These are phyloP conservation scores for Xylaria flabelliformis DNA, from an alignment of 495 filamentous ascomycete species.

Conservation along the genomic window DNA sequence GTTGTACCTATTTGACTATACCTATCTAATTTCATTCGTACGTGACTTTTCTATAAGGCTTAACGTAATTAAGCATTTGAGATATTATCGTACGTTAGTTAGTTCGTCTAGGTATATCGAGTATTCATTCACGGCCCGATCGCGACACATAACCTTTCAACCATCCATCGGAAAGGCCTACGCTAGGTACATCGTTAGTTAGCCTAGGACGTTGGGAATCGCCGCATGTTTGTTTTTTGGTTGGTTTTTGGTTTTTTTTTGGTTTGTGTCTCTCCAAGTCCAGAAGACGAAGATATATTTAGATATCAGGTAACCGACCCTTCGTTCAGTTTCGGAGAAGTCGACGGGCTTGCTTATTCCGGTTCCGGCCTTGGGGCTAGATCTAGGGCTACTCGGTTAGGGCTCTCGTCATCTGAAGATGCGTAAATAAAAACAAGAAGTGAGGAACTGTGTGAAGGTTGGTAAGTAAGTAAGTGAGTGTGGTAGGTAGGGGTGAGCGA, in stretches of 20 bases:
- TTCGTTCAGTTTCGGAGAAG: not conserved
- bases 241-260: too few relatives aligned
- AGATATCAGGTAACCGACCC: not conserved
- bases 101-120: not conserved
- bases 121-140: not conserved
- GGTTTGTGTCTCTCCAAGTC: not conserved
- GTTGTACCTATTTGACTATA: not conserved
- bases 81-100: not conserved
- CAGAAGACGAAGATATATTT: not conserved
- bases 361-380: too few relatives aligned
- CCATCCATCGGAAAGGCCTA: not conserved
- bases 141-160: not conserved
- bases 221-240: not conserved
- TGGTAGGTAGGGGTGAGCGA: not conserved
- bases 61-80: too few relatives aligned
- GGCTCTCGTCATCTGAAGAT: slow-evolving; percentile 7
- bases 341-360: not conserved
- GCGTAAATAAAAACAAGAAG: not conserved
- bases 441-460: too few relatives aligned
- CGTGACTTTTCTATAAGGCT: too few relatives aligned
- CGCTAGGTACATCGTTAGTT: not conserved
- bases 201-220: not conserved
- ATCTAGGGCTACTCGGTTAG: not conserved
- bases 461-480: too few relatives aligned
- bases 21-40: not conserved